Evolutionary conservation across 1,139 yeast genomes (phyloP).

Genomic region (Candida labiduridarum): DNA sequence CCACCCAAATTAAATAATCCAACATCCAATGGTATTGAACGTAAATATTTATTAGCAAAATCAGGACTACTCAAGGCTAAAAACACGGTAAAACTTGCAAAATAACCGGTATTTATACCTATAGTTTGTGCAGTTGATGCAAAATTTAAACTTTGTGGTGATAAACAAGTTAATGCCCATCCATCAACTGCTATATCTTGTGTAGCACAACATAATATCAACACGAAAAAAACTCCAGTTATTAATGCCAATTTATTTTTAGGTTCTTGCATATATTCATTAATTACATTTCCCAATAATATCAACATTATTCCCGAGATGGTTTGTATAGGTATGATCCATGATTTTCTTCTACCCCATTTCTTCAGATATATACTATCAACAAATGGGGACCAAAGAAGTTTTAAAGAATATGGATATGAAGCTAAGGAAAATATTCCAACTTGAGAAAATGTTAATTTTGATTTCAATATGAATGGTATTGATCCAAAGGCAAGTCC

Average conservation of each 20-base stretch:
- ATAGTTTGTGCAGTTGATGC: slow-evolving; percentile 98
- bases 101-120: slow-evolving; percentile 92
- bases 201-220: slow-evolving; percentile 91
- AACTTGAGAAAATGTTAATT: slow-evolving; percentile 83
- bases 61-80: slow-evolving; percentile 90
- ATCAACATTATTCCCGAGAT: slow-evolving; percentile 72
- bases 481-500: slow-evolving; percentile 95
- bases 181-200: slow-evolving; percentile 99
- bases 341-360: slow-evolving; percentile 83
- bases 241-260: slow-evolving; percentile 55
- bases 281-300: slow-evolving; percentile 61
- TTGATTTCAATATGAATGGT: slow-evolving; percentile 86
- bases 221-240: slow-evolving; percentile 65
- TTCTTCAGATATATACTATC: slow-evolving; percentile 74
- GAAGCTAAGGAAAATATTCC: slow-evolving; percentile 91
- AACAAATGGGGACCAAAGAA: slow-evolving; percentile 94
- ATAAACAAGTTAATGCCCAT: slow-evolving; percentile 91
- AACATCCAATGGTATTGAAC: slow-evolving; percentile 57
- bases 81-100: slow-evolving; percentile 86
- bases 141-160: slow-evolving; percentile 78
- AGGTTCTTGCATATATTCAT: slow-evolving; percentile 58
- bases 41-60: slow-evolving; percentile 82
- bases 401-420: slow-evolving; percentile 89
- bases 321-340: slow-evolving; percentile 93
- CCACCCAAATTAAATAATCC: slow-evolving; percentile 76